Evolutionary conservation across 768 basidiomycete genomes (phyloP).

Genomic region (Sporobolomyces pararoseus): DNA sequence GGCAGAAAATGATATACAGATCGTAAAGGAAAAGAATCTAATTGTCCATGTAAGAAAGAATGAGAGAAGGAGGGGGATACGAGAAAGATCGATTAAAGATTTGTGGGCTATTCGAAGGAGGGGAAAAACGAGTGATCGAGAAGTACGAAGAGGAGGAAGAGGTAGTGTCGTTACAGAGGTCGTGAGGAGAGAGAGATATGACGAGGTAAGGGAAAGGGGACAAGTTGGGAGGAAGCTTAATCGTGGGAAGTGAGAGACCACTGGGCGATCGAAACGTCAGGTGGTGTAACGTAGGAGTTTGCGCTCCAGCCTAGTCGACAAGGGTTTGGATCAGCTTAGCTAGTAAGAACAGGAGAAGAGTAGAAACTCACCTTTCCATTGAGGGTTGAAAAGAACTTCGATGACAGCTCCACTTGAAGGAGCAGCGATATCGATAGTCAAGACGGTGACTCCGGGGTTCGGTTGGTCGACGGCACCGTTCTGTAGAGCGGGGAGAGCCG

Average conservation of each 20-base stretch:
- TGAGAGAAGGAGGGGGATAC: too few relatives aligned
- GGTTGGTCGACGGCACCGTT: slow-evolving; percentile 7
- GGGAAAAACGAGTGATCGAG: too few relatives aligned
- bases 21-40: background rate
- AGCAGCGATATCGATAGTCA: slow-evolving; percentile 62
- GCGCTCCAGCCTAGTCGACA: slow-evolving; percentile 55
- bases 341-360: background rate
- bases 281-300: slow-evolving; percentile 61
- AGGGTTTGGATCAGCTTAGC: background rate
- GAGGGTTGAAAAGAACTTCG: slow-evolving; percentile 83
- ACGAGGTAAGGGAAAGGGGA: background rate
- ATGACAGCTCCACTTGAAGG: slow-evolving; percentile 59
- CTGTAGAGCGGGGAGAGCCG: slow-evolving; percentile 20
- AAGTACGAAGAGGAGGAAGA: background rate
- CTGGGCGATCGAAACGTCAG: slow-evolving; percentile 40
- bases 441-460: slow-evolving; percentile 74
- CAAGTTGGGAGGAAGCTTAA: background rate
- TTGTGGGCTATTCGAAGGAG: too few relatives aligned
- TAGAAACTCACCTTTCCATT: slow-evolving; percentile 58
- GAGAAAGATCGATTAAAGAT: background rate
- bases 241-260: slow-evolving; percentile 38
- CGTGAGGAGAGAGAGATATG: background rate
- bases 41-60: too few relatives aligned
- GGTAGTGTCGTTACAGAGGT: background rate
- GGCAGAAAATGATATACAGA: background rate